Evolutionary conservation across 257 asterid species (phyloP).

Genomic region (Vinca minor): DNA sequence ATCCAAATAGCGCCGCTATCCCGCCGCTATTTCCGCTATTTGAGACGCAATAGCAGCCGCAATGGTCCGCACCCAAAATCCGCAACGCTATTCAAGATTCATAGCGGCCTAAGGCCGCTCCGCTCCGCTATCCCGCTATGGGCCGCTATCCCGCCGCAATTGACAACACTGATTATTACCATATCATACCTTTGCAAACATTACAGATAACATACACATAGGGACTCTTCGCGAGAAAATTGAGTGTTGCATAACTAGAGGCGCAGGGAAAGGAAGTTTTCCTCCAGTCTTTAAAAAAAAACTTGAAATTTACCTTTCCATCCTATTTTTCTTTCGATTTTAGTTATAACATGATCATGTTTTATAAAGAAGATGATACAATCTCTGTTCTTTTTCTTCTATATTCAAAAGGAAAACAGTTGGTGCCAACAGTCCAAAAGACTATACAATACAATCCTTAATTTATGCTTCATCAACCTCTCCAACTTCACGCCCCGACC

Average conservation of each 20-base stretch:
- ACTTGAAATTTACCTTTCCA: neutral
- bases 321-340: neutral
- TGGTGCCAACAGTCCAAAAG: neutral
- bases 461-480: neutral
- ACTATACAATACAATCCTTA: neutral
- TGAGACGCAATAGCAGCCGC: no score
- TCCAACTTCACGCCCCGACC: neutral
- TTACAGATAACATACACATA: neutral
- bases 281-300: neutral
- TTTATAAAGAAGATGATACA: no score
- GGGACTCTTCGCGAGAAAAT: neutral
- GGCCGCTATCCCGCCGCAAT: no score
- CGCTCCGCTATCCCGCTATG: no score
- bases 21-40: no score
- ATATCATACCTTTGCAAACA: neutral
- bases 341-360: no score
- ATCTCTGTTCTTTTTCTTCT: neutral
- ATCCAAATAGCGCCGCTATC: no score
- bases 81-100: no score
- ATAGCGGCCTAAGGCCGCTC: no score
- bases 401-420: no score
- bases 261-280: neutral
- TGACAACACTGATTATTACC: no score
- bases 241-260: neutral
- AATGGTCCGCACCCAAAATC: no score